Evolutionary conservation across 2,329 filamentous ascomycete genomes (phyloP).

Genomic region (Pseudocercospora pini-densiflorae): DNA sequence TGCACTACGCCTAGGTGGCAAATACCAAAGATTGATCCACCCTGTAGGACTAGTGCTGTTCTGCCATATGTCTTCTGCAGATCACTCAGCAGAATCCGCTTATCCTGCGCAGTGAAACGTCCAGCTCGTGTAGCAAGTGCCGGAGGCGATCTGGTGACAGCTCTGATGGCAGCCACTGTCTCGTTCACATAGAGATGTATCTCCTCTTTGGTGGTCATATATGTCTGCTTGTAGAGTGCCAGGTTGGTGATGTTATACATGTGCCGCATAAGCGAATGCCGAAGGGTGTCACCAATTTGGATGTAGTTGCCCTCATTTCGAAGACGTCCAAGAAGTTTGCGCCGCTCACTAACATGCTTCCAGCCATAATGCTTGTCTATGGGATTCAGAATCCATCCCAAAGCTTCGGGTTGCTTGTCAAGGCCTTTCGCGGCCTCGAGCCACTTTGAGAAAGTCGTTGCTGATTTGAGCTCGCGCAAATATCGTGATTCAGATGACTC

Average conservation of each 20-base stretch:
- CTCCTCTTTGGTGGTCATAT: conserved; percentile 87
- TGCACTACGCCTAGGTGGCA: conserved; percentile 89
- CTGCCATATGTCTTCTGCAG: conserved; percentile 89
- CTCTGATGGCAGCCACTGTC: conserved; percentile 77
- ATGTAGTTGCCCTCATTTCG: conserved; percentile 41
- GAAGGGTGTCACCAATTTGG: conserved; percentile 55
- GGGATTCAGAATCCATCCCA: conserved; percentile 30
- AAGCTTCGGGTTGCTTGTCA: conserved; percentile 21
- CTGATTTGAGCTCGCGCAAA: conserved; percentile 22
- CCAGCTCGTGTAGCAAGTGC: conserved; percentile 23
- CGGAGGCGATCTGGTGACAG: conserved; percentile 72
- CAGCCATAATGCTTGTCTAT: conserved; percentile 29
- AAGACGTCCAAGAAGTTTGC: conserved; percentile 19
- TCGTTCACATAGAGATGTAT: conserved; percentile 92
- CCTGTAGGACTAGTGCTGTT: conserved; percentile 78
- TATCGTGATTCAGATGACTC: conserved; percentile 15
- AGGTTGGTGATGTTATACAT: conserved; percentile 86
- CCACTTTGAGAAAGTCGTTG: conserved; percentile 27
- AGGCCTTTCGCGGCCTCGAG: conserved; percentile 24
- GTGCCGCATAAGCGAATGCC: conserved; percentile 78
- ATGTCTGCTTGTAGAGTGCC: conserved; percentile 81
- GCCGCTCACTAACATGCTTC: conserved; percentile 26
- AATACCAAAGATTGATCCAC: conserved; percentile 90
- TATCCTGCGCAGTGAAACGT: conserved; percentile 71
- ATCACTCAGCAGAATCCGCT: conserved; percentile 85